Evolutionary conservation across 305 asterid species (phyloP).

Genomic region (Solanum chacoense): DNA sequence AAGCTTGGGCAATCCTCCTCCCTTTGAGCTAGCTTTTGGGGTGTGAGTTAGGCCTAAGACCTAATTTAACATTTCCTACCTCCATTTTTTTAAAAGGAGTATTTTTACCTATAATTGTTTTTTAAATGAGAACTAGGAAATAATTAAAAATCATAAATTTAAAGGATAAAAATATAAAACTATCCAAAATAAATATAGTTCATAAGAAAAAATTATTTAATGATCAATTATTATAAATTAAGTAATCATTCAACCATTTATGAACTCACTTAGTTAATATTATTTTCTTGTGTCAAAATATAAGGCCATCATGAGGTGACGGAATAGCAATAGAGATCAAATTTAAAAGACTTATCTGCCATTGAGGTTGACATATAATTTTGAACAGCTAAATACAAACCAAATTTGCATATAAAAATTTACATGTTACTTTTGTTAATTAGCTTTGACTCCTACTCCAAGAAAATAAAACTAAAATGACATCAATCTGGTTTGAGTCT

Average conservation of each 20-base stretch:
- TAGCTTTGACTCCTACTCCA: background rate
- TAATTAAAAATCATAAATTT: background rate
- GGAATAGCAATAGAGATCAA: background rate
- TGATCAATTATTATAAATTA: background rate
- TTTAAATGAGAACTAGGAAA: background rate
- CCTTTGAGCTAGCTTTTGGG: no score
- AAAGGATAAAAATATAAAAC: no score
- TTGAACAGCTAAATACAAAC: background rate
- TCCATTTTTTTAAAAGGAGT: no score
- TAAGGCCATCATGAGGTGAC: background rate
- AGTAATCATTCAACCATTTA: background rate
- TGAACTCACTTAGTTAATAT: no score
- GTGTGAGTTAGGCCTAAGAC: no score
- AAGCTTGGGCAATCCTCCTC: no score
- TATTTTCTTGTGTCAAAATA: no score
- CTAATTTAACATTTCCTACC: no score
- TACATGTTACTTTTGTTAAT: background rate
- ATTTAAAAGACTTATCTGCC: background rate
- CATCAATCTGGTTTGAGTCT: background rate
- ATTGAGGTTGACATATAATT: background rate
- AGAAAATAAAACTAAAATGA: background rate
- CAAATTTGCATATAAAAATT: background rate
- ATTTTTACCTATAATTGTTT: no score
- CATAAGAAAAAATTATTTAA: no score
- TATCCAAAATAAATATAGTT: no score